phyloP scores from a whole-genome alignment of 129 eudicot species.

The Glebionis coronaria region DNA sequence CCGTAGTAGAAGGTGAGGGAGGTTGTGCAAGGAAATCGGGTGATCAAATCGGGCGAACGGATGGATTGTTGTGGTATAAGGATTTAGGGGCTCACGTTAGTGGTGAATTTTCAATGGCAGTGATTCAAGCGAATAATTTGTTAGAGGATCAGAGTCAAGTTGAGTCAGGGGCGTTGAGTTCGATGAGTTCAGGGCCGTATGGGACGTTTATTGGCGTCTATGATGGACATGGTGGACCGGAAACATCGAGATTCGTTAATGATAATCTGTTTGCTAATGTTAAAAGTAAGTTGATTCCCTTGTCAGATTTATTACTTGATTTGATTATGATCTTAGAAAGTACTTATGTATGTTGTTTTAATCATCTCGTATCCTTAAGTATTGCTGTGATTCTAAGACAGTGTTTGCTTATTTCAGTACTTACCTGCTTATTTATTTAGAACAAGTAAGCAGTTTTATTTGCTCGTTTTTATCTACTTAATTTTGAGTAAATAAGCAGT shows the following conservation, averaged over 20 bases:
- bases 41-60: constrained; percentile 56
- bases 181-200: constrained; percentile 55
- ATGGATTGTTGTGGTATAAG: constrained; percentile 87
- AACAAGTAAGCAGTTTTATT: not conserved
- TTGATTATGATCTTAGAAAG: constrained; percentile 4
- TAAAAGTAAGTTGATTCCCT: constrained; percentile 57
- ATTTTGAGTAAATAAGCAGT: too few relatives aligned
- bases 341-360: not conserved
- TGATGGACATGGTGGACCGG: constrained; percentile 99
- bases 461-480: too few relatives aligned
- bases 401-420: not conserved
- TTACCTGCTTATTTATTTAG: too few relatives aligned
- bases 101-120: constrained; percentile 97
- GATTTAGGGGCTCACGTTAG: constrained; percentile 66
- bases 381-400: not conserved
- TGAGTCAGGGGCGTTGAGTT: constrained; percentile 84
- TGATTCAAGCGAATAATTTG: constrained; percentile 82
- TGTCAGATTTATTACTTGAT: constrained; percentile 1
- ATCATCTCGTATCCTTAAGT: not conserved
- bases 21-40: constrained; percentile 37
- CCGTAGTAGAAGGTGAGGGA: constrained; percentile 43
- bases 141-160: constrained; percentile 86
- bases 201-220: constrained; percentile 90
- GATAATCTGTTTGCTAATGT: constrained; percentile 62
- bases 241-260: constrained; percentile 74